phyloP scores from a whole-genome alignment of 2,329 filamentous ascomycete genomes.

The Ophiostoma pallidulum region DNA sequence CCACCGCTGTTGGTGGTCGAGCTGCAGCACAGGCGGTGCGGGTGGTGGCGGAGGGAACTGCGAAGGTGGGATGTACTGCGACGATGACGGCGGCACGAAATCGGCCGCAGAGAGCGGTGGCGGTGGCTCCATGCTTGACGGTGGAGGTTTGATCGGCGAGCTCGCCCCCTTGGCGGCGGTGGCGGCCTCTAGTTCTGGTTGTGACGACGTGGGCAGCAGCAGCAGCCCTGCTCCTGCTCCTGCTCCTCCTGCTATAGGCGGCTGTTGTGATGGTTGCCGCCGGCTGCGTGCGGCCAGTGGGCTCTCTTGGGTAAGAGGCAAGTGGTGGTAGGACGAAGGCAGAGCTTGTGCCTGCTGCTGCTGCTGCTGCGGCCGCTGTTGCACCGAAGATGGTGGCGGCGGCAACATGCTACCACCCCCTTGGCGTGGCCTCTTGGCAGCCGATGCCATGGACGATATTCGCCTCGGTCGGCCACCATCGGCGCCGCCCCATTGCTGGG shows the following conservation, averaged over 20 bases:
- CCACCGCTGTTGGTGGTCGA: slow-evolving; percentile 88
- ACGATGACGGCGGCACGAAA: not conserved
- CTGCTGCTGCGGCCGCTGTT: not conserved
- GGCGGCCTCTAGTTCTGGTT: not conserved
- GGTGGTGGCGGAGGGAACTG: slow-evolving; percentile 17
- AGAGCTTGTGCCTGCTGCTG: not conserved
- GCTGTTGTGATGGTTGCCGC: slow-evolving; percentile 14
- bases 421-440: slow-evolving; percentile 13
- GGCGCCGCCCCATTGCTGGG: not conserved
- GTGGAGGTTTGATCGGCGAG: slow-evolving; percentile 18
- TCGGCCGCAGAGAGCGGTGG: not conserved
- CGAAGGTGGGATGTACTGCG: slow-evolving; percentile 18
- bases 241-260: no score
- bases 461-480: not conserved
- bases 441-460: slow-evolving; percentile 9
- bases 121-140: slow-evolving; percentile 24
- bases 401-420: not conserved
- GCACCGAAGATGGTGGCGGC: slow-evolving; percentile 12
- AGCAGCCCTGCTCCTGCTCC: not conserved
- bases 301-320: slow-evolving; percentile 32
- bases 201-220: slow-evolving; percentile 30
- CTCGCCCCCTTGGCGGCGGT: slow-evolving; percentile 24
- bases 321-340: not conserved
- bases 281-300: slow-evolving; percentile 40
- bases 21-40: slow-evolving; percentile 47